Base-by-base conservation (phyloP, 805 yeast species). In the Ogataea haglerorum region DNA sequence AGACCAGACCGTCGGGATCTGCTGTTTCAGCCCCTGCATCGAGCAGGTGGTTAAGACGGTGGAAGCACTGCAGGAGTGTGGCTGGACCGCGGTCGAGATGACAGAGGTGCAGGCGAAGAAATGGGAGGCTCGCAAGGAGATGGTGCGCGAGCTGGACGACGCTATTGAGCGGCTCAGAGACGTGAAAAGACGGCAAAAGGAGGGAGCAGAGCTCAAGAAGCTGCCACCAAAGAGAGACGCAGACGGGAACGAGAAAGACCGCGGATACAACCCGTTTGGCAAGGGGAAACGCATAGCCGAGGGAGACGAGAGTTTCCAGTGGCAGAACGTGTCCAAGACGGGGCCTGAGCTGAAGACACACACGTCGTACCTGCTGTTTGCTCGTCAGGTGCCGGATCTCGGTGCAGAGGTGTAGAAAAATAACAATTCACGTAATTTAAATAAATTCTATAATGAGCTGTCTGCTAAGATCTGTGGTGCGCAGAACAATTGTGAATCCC, bases 1-100 rank as follows among this genome's bases (percentile, higher is more conserved):
- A 7, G 65, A 65, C 14, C 68, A 71, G 40, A 69, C 71, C 19
- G 85, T 80, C 16, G 80, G 85, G 3, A 73, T 93, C 39, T 93
- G 99, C 64, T 93, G 99, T 63, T 93, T 93, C 58, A 86, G 95
- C 28, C 99, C 99, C 8, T 93, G 99, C 63, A 85, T 93, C 34
- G 99, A 93, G 64, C 99, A 93, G 66, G 99, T 93, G 3, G 83
- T 83, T 43, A 82, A 85, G 58, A 86, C 98, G 0, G 79, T 91
- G 10, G 82, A 77, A 48, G 82, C 85, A 0, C 66, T 93, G 43
- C 80, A 82, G 50, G 73, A 69, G 24, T 60, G 80, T 30, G 96
- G 95, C 1, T 93, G 97, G 96, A 72, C 76, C 5, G 73, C 77
- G 13, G 80, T 93, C 16, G 96, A 93, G 63, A 85, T 88, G 90